phyloP scores from a whole-genome alignment of 2,329 filamentous ascomycete genomes.

The Fusarium humuli region DNA sequence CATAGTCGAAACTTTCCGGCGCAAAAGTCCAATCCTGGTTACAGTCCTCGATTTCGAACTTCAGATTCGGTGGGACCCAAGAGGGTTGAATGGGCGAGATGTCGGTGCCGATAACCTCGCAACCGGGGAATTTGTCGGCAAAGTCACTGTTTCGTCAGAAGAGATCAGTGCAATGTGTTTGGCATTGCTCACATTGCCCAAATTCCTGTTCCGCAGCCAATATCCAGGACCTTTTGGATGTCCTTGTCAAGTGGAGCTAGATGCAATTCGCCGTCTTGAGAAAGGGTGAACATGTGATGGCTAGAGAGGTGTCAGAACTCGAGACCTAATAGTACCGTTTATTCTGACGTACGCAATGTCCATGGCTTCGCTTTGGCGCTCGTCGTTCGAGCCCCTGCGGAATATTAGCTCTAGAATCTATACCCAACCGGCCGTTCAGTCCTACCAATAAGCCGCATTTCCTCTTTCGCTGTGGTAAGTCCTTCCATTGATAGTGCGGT shows the following conservation, averaged over 20 bases:
- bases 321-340: too few species aligned
- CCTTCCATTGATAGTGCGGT: constrained; percentile 20
- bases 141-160: constrained; percentile 24
- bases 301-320: background rate
- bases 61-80: constrained; percentile 35
- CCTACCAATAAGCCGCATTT: constrained; percentile 24
- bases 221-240: background rate
- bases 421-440: too few species aligned
- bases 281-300: constrained; percentile 23
- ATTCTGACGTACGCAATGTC: constrained; percentile 12
- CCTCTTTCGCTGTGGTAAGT: constrained; percentile 24
- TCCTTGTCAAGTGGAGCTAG: constrained; percentile 1
- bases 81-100: constrained; percentile 35
- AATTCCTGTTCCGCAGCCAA: constrained; percentile 20
- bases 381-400: constrained; percentile 16
- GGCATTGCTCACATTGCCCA: constrained; percentile 30
- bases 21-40: constrained; percentile 38
- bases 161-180: rapidly evolving
- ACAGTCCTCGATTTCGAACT: constrained; percentile 40
- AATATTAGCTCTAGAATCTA: background rate
- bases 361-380: constrained; percentile 23
- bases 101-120: constrained; percentile 35
- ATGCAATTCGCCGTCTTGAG: constrained; percentile 13
- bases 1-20: constrained; percentile 29
- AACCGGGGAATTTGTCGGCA: constrained; percentile 30